A percentile compares a stretch with the other conserved stretches of the same genome.
Conservation (phyloP, 495 filamentous ascomycete species). For the Tetracladium marchalianum region DNA sequence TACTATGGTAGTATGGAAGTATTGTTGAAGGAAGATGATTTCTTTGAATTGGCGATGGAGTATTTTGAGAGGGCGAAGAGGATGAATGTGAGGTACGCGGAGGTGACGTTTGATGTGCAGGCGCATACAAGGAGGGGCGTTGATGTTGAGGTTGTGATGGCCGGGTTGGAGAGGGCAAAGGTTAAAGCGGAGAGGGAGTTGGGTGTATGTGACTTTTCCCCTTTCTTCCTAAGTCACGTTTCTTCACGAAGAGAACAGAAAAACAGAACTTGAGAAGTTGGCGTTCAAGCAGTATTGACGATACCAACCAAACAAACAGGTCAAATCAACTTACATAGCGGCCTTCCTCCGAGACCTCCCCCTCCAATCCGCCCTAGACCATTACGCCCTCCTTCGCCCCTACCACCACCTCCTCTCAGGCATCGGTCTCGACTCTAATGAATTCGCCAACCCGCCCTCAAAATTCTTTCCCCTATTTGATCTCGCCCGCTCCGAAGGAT, state of each 20-base stretch:
- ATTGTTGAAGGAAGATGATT: slow-evolving; percentile 46
- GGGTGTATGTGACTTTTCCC: slow-evolving; percentile 31
- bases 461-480: slow-evolving; percentile 49
- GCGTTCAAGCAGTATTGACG: too few relatives aligned
- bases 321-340: slow-evolving; percentile 40
- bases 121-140: slow-evolving; percentile 58
- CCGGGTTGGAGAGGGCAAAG: slow-evolving; percentile 47
- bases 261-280: background rate
- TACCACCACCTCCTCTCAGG: slow-evolving; percentile 42
- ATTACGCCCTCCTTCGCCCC: slow-evolving; percentile 36
- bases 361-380: slow-evolving; percentile 34
- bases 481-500: slow-evolving; percentile 35
- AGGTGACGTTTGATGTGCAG: slow-evolving; percentile 72
- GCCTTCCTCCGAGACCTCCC: slow-evolving; percentile 65
- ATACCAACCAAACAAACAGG: background rate
- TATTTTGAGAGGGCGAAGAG: slow-evolving; percentile 55
- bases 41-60: slow-evolving; percentile 57
- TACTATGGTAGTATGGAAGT: slow-evolving; percentile 69
- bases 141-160: slow-evolving; percentile 44
- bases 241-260: background rate
- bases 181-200: slow-evolving; percentile 48
- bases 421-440: slow-evolving; percentile 59
- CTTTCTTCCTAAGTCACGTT: background rate
- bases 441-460: slow-evolving; percentile 50
- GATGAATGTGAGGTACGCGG: slow-evolving; percentile 59